These are phyloP conservation scores for Trichoderma sp. DNA, from an alignment of 2,329 filamentous ascomycete genomes.

Conservation along the genomic window DNA sequence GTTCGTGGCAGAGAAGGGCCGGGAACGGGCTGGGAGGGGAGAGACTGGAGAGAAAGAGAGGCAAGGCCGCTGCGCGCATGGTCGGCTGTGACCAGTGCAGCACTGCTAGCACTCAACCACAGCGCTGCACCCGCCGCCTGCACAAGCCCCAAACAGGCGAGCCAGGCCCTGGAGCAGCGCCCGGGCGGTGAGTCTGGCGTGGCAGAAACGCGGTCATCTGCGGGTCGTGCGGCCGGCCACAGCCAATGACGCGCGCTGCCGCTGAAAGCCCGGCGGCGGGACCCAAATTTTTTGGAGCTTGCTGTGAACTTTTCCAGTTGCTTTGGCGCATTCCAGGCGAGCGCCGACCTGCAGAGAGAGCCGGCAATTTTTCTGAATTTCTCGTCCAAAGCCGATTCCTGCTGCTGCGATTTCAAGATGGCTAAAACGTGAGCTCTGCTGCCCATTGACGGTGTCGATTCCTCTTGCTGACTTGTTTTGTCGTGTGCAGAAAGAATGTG, in stretches of 20 bases:
- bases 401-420: conserved; percentile 28
- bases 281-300: conserved; percentile 29
- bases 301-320: conserved; percentile 27
- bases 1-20: conserved; percentile 17
- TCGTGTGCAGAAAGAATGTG: conserved; percentile 41
- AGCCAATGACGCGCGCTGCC: conserved; percentile 42
- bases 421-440: conserved; percentile 33
- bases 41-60: conserved; percentile 17
- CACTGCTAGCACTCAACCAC: neutral
- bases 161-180: conserved; percentile 30
- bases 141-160: conserved; percentile 18
- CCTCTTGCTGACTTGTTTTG: conserved; percentile 29
- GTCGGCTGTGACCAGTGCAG: conserved; percentile 23
- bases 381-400: neutral
- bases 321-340: conserved; percentile 25
- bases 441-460: conserved; percentile 2
- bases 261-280: conserved; percentile 32
- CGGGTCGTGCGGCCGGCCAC: conserved; percentile 25
- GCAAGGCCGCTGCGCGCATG: conserved; percentile 29
- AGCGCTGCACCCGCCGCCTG: conserved; percentile 20
- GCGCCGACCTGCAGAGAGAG: conserved; percentile 6
- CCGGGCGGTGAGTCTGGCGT: conserved; percentile 40
- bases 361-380: conserved; percentile 2
- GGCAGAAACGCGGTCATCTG: conserved; percentile 39
- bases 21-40: conserved; percentile 28